A percentile compares a stretch with the other conserved stretches of the same genome.
These are phyloP conservation scores for Magnusiomyces tetraspermus DNA, from an alignment of 1,139 yeast genomes.

Conservation along the genomic window DNA sequence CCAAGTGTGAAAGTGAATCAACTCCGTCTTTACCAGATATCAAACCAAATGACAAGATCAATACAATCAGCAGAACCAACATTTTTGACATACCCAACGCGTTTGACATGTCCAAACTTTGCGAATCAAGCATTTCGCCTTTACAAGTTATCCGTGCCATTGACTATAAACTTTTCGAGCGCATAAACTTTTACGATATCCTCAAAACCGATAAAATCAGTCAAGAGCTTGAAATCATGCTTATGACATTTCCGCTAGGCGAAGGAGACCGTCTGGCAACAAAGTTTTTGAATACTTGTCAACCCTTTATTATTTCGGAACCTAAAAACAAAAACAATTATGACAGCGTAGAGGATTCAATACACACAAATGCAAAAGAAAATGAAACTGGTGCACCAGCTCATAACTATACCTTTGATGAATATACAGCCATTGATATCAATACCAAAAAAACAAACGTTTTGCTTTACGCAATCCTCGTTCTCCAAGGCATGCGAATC, in stretches of 20 bases:
- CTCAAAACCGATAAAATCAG: conserved; percentile 23
- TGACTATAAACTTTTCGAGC: conserved; percentile 35
- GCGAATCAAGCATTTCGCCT: too few species aligned
- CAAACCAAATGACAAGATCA: too few species aligned
- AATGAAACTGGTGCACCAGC: not conserved
- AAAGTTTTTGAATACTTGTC: conserved; percentile 17
- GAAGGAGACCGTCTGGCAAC: conserved; percentile 16
- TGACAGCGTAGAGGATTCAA: too few species aligned
- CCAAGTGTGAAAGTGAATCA: too few species aligned
- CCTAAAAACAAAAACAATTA: too few species aligned
- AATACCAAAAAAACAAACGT: not conserved
- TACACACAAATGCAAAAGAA: too few species aligned
- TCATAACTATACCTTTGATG: not conserved
- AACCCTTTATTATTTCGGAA: conserved; percentile 14
- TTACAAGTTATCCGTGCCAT: conserved; percentile 36
- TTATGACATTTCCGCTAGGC: conserved; percentile 21
- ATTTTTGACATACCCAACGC: too few species aligned
- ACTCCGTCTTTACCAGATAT: too few species aligned
- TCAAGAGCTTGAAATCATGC: conserved; percentile 38
- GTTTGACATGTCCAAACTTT: too few species aligned
- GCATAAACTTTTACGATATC: conserved; percentile 28
- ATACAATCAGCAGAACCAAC: too few species aligned
- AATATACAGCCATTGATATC: too few species aligned
- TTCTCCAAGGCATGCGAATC: conserved; percentile 24
- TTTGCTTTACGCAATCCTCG: conserved; percentile 18